Evolutionary conservation across 73 alveolate genomes (phyloP).

Genomic region (Durusdinium trenchii): DNA sequence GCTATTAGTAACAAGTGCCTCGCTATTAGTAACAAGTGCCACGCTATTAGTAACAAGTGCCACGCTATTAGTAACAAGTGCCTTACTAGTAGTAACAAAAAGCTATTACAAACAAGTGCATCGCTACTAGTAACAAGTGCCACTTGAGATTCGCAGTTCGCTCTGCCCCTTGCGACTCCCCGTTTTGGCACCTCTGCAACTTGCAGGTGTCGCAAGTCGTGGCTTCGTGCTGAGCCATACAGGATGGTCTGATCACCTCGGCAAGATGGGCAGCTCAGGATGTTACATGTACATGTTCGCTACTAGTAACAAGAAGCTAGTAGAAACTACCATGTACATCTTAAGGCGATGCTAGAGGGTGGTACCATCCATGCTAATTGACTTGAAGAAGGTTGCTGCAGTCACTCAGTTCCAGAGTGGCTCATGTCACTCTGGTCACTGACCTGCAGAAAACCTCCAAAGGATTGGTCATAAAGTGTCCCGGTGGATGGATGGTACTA

Average conservation of each 20-base stretch:
- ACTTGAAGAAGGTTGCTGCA: neutral
- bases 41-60: neutral
- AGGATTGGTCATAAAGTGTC: too few relatives aligned
- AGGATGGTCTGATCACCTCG: slow-evolving; percentile 52
- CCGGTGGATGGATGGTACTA: too few relatives aligned
- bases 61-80: neutral
- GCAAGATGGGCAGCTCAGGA: neutral
- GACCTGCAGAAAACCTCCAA: too few relatives aligned
- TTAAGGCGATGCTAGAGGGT: too few relatives aligned
- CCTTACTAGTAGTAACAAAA: neutral
- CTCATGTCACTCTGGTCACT: neutral
- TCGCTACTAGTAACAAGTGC: neutral
- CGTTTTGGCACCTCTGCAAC: neutral
- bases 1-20: neutral
- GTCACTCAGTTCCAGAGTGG: neutral
- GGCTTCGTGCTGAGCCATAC: slow-evolving; percentile 13
- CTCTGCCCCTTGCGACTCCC: neutral
- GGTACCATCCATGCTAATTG: neutral
- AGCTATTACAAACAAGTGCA: neutral
- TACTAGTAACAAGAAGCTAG: neutral
- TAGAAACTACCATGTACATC: neutral
- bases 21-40: neutral
- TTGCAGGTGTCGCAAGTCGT: slow-evolving; percentile 6
- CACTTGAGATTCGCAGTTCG: neutral
- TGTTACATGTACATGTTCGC: neutral